Evolutionary conservation across 2,329 filamentous ascomycete genomes (phyloP), one percentile per base, ranked within the genome.

Genomic region (Amesomyces nigricolor): DNA sequence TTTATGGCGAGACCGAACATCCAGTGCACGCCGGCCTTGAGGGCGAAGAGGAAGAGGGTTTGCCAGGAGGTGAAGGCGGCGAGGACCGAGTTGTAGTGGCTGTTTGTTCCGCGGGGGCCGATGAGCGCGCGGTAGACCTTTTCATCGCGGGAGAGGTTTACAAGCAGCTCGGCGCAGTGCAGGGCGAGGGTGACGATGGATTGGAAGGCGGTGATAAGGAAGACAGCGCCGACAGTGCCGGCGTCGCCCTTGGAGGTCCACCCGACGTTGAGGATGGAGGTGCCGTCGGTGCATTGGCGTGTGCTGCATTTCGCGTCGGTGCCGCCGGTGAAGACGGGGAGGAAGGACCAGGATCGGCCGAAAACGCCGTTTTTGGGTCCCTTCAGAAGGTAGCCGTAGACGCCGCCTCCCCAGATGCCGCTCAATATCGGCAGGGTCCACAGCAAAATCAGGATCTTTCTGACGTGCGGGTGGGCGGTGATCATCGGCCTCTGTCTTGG

Each of bases 11-110:
- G 62, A 49, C 67, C 67, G 47, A 69, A 67, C 39, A 69, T 54
- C 67, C 67, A 68, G 57, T 69, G 67, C 5, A 67, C 60, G n/a
- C 56, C 60, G 10, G 66, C 60, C 55, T 68, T 68, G 48, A 65
- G 62, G 16, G 49, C 45, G 46, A 69, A 68, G 40, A 69, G 60
- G 26, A 61, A 58, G 19, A 66, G 49, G 5, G 64, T 68, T 57
- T 65, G 62, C 66, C 66, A 68, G 2, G 61, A 62, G 1, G 59
- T 64, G 44, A 62, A 58, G n/a, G 66, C 67, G 2, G 64, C 64
- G 14, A 59, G 16, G 14, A 69, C 54, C 1, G 65, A 63, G 55
- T 66, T 67, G 54, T 63, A 64, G 49, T 61, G 60, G 5, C 60
- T 55, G 56, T 64, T 61, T 22, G 64, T 66, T 13, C 66, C 66